Base-by-base conservation (phyloP, 441 rosid species). In the Gossypium schwendimanii region DNA sequence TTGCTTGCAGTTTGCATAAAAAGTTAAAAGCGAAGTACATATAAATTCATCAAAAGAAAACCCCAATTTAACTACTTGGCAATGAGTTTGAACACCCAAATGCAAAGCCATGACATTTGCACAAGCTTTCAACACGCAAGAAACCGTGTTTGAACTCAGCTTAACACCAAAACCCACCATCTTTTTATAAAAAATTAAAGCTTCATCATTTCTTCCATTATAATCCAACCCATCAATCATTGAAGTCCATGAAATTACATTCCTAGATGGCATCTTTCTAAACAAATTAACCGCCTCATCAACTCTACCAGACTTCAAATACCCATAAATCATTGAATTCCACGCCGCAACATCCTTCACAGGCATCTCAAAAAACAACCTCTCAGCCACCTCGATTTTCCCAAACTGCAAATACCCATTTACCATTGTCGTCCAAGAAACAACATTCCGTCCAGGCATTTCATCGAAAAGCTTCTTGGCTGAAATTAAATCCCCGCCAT, bases 361-460 rank as follows among this genome's bases (percentile, higher is more conserved):
- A 3, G 85, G 88, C 84, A 84, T 83, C 44, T 81, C 75, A 62
- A 20, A 33, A 79, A 87, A 87, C 58, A 86, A 72, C 53, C 57
- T 75, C 76, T 83, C 84, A 1, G 89, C 89, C 66, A 73, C 50
- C 60, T 82, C 79, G 59, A 86, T 75, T 31, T 23, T 66, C 59
- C 88, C 88, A 0, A 76, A 79, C 73, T 69, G 79, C 52, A 90
- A 75, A 77, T 82, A 88, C 65, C 96, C 94, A 80, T 85, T 79
- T 11, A 92, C 69, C 87, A 92, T 88, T 0, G 88, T 81, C 17
- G 93, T 92, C 92, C 93, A 88, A 3, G 94, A 88, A 77, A 92
- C 82, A 1, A 90, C 91, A 39, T 76, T 90, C 70, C 80, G 80
- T 20, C 83, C 86, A 15, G 89, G 92, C 92, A 92, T 92, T 83